Conservation (phyloP, 192 early-diverging fungal genomes). For the Allomyces arbusculus region DNA sequence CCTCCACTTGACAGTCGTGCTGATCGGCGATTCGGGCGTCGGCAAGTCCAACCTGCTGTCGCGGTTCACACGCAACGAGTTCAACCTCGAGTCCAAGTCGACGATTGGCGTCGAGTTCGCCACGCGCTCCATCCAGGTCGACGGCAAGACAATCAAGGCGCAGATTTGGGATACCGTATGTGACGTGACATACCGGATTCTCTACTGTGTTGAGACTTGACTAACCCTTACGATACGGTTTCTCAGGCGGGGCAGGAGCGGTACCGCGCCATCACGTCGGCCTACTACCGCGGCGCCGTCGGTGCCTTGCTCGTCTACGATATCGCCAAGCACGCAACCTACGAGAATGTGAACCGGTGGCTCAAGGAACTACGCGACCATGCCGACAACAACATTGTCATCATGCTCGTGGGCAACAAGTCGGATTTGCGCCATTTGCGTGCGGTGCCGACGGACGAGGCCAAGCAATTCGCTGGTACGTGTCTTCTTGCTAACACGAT, state of each 20-base stretch:
- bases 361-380: conserved; percentile 95
- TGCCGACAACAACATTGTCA: conserved; percentile 93
- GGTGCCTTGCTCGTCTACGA: conserved; percentile 94
- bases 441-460: conserved; percentile 92
- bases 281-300: conserved; percentile 90
- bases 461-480: conserved; percentile 84
- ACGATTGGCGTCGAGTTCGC: conserved; percentile 99
- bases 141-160: conserved; percentile 92
- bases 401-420: conserved; percentile 99
- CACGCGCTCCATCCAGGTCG: conserved; percentile 86
- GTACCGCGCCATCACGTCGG: conserved; percentile 67
- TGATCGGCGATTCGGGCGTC: conserved; percentile 88
- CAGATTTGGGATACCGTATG: conserved; percentile 99
- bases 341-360: conserved; percentile 93
- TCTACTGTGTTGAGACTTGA: conserved; percentile 8
- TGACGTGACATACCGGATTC: conserved; percentile 29
- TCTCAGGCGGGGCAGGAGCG: conserved; percentile 41
- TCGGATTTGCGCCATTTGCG: conserved; percentile 88
- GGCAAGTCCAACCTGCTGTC: conserved; percentile 95
- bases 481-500: neutral
- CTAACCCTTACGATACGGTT: neutral
- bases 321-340: conserved; percentile 87
- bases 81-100: conserved; percentile 93
- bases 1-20: conserved; percentile 33
- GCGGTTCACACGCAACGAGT: conserved; percentile 94